Base-by-base conservation (phyloP, 139 green algal genomes). In the Picochlorum sp. region DNA sequence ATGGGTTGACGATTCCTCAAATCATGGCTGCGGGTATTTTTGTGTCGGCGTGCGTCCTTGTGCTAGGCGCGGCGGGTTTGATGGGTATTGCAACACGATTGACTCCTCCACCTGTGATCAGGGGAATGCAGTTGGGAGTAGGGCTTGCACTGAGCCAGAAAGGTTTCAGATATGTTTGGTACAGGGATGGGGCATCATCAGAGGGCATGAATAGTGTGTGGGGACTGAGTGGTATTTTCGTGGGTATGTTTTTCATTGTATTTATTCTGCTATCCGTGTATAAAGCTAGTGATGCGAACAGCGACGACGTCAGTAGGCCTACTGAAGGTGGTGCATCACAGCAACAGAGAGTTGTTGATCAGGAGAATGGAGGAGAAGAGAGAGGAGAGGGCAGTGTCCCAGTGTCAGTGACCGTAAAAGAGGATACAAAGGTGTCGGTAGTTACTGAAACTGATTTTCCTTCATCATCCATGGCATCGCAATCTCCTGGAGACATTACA, bases 81-180 rank as follows among this genome's bases (percentile, higher is more conserved):
- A 83, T 90, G 45, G 72, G 78, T 34, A 2, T 71, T 7, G 78
- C 80, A 28, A 81, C 76, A 51, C 16, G 34, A 21, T 14, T 66
- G 11, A 66, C 57, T 41, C 60, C 60, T 14, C 10, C 15, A 16
- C 5, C 71, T 0, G 67, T 84, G 18, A 70, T 87, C 9, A 64
- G 74, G 6, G 81, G 81, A 55, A 74, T 87, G 60, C 80, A 86
- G 65, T 75, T 92, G 51, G 83, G 81, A 3, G 76, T 95, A 31
- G 86, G 88, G 0, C 63, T 90, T 30, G 68, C 76, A 28, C 79
- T 95, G 38, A 81, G 82, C 0, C 60, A 70, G 34, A 82, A 81
- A 69, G 83, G 83, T 31, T 57, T 66, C 23, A 14, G 63, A 15
- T 51, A 71, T 31, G 68, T 71, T 2, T 73, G 69, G 64, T 75